Base-by-base conservation (phyloP, 495 filamentous ascomycete genomes). In the Alectoria sarmentosa region DNA sequence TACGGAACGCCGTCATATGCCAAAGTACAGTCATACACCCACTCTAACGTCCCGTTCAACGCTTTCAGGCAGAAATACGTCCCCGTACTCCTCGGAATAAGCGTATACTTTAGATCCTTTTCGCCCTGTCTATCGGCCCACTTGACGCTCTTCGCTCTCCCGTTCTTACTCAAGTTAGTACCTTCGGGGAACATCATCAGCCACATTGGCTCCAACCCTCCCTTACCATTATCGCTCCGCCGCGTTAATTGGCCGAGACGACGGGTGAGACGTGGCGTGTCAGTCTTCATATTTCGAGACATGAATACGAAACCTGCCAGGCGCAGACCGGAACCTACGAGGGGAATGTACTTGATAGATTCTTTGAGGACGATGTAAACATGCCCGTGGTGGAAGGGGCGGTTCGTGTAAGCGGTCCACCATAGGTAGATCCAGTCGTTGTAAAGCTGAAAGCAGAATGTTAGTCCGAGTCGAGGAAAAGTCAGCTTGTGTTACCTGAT, bases 381-480 rank as follows among this genome's bases (percentile, higher is more conserved):
- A 66, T 89, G 85, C 17, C 90, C 90, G 66, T 91, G 89, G 79
- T 86, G 86, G 42, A 76, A 72, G 15, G 57, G 56, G 15, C 44
- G 41, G 41, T 86, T 82, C 34, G 87, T 86, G 67, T 92, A 92
- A 19, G 86, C 86, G 21, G 87, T 83, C 89, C 90, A 92, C 89
- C 89, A 92, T 19, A 92, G 78, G 69, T 92, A 92, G 19, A 92
- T 73, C 89, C 89, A 92, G 73, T 92, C 89, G 9, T 89, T 90
- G 69, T 92, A 92, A 60, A 92, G 80, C 82, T 82, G 58, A 17
- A 17, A 34, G 41, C 26, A 10, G 38, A 32, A 48, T 55, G 65
- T 70, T 61, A 61, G 52, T 41, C 44, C 39, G 42, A 36, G 34
- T 32, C 48, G 56, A 52, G 48, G 48, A 28, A 23, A 44, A 63